Evolutionary conservation across 2,329 filamentous ascomycete species (phyloP).

Genomic region (Pestalotiopsis sp.): DNA sequence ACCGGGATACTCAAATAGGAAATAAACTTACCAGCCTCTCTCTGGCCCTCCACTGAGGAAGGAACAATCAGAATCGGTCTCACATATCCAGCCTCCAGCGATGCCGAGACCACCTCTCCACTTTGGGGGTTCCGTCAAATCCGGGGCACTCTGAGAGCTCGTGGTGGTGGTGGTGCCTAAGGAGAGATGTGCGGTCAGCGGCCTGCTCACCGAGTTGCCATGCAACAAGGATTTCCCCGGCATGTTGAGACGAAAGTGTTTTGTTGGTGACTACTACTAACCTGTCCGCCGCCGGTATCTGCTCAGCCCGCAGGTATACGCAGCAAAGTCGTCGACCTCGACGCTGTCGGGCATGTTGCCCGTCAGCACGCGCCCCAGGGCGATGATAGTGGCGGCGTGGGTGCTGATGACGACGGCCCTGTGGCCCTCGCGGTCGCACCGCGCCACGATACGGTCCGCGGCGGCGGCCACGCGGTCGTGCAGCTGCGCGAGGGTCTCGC

Average conservation of each 20-base stretch:
- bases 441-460: slow-evolving; percentile 69
- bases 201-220: slow-evolving; percentile 22
- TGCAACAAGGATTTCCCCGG: slow-evolving; percentile 5
- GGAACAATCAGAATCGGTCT: slow-evolving; percentile 80
- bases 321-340: slow-evolving; percentile 77
- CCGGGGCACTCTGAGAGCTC: slow-evolving; percentile 33
- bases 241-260: not conserved
- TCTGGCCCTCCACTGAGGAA: slow-evolving; percentile 82
- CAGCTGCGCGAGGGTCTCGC: slow-evolving; percentile 79
- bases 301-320: slow-evolving; percentile 82
- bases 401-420: slow-evolving; percentile 79
- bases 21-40: slow-evolving; percentile 74
- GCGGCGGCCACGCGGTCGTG: slow-evolving; percentile 78
- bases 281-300: slow-evolving; percentile 51
- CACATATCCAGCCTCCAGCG: slow-evolving; percentile 78
- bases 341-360: slow-evolving; percentile 73
- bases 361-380: slow-evolving; percentile 80
- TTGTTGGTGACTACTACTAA: not conserved
- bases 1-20: not conserved
- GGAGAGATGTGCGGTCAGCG: slow-evolving; percentile 20
- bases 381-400: slow-evolving; percentile 89
- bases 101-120: slow-evolving; percentile 67
- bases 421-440: slow-evolving; percentile 71
- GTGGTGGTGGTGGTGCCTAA: slow-evolving; percentile 27
- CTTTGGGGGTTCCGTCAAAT: not conserved